Base-by-base conservation (phyloP, 108 stramenopile genomes). In the Cyclotella atomus region DNA sequence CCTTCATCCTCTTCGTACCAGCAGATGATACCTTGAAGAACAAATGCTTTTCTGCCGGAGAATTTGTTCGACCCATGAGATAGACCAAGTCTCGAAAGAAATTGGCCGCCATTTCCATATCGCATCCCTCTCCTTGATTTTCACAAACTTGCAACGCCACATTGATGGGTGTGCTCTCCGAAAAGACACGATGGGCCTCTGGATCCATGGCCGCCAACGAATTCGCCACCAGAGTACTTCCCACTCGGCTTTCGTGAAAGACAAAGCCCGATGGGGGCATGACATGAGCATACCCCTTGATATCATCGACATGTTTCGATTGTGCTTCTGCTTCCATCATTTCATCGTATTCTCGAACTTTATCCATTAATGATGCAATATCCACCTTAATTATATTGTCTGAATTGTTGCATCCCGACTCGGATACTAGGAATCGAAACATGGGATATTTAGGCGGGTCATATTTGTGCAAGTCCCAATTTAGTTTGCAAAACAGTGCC, bases 1-100 rank as follows among this genome's bases (percentile, higher is more conserved):
- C 35, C 7, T 79, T 82, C 19, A 96, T 86, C 46, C 52, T 43
- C 70, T 86, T 67, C 4, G 88, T 78, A 0, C 85, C 85, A 45
- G 89, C 71, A 21, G 90, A 90, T 68, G 93, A 94, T n/a, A 99
- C 90, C 83, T 99, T 99, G 83, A 95, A 96, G 87, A 98, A 99
- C 45, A 93, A 65, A 23, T 78, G 70, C 8, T 62, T 73, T 69
- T 90, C 84, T 23, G 57, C 52, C 20, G 67, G 49, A 64, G 45
- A 50, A 9, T 59, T 52, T 5, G 83, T 73, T 50, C 91, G 66
- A 9, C 91, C 85, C 89, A 89, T 85, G 46, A 92, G 28, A 64
- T 90, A 95, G 61, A 91, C 82, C 5, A 88, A 87, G 66, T 93
- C 91, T 24, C 77, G 84, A 50, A 93, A 83, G 21, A 95, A 52